These are phyloP conservation scores for Pichia sp. DNA, from an alignment of 1,139 yeast genomes.

Conservation along the genomic window DNA sequence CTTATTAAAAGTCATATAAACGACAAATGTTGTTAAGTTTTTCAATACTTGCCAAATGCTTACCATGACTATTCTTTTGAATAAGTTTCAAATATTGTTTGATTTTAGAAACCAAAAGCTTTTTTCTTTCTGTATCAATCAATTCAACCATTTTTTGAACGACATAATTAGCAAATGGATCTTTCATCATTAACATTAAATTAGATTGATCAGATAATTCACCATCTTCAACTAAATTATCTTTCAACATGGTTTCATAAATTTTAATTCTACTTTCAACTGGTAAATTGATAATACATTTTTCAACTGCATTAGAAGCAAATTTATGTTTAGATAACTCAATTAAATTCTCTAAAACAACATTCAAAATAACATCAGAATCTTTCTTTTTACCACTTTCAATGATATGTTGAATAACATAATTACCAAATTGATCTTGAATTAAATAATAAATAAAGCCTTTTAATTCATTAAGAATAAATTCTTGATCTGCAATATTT, in stretches of 20 bases:
- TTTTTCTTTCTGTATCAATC: conserved; percentile 62
- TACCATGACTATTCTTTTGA: conserved; percentile 58
- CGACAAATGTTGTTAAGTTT: conserved; percentile 54
- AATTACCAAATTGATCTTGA: conserved; percentile 96
- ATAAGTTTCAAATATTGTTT: conserved; percentile 57
- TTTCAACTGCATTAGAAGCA: conserved; percentile 96
- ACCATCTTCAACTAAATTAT: conserved; percentile 37
- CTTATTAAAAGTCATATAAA: conserved; percentile 8
- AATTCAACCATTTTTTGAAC: conserved; percentile 90
- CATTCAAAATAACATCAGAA: conserved; percentile 38
- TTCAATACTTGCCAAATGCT: conserved; percentile 84
- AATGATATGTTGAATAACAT: conserved; percentile 91
- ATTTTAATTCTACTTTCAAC: conserved; percentile 55
- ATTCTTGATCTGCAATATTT: conserved; percentile 50
- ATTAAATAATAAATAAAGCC: conserved; percentile 70
- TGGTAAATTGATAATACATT: conserved; percentile 74
- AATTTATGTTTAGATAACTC: conserved; percentile 89
- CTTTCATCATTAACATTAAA: conserved; percentile 87
- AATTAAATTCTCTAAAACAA: conserved; percentile 50
- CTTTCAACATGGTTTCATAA: conserved; percentile 54
- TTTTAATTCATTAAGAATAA: conserved; percentile 65
- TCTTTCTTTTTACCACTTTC: conserved; percentile 60
- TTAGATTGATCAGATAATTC: conserved; percentile 58
- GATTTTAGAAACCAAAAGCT: conserved; percentile 52
- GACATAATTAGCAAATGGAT: conserved; percentile 95